These are phyloP conservation scores for Carex parvula DNA, from an alignment of 176 grass and related monocot species.

Conservation along the genomic window DNA sequence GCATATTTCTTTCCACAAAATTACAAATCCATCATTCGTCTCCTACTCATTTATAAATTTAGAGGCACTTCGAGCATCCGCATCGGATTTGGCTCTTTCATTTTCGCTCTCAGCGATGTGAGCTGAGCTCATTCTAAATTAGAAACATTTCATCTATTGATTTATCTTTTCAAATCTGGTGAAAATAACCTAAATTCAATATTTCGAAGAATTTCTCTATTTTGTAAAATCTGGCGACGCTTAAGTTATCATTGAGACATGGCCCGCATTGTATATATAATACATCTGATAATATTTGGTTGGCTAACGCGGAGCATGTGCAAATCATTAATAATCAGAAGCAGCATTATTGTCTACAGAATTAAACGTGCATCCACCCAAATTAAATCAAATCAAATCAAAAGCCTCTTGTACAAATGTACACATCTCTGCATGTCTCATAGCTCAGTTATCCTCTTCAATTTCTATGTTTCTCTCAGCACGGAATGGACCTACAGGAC, in stretches of 20 bases:
- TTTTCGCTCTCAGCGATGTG: too few relatives aligned
- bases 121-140: too few relatives aligned
- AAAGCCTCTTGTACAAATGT: background rate
- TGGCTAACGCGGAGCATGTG: background rate
- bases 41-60: too few relatives aligned
- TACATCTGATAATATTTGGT: background rate
- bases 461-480: background rate
- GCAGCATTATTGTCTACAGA: background rate
- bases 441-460: background rate
- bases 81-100: too few relatives aligned
- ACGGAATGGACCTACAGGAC: background rate
- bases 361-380: background rate
- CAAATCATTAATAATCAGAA: background rate
- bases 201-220: too few relatives aligned
- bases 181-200: too few relatives aligned
- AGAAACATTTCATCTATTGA: too few relatives aligned
- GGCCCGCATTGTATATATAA: background rate
- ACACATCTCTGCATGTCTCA: background rate
- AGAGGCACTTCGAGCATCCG: too few relatives aligned
- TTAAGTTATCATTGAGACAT: background rate
- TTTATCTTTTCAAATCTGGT: too few relatives aligned
- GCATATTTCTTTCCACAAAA: too few relatives aligned
- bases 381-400: slow-evolving; percentile 1
- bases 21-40: too few relatives aligned
- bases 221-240: background rate